phyloP scores from a whole-genome alignment of 768 basidiomycete genomes.

The Hericium erinaceus region DNA sequence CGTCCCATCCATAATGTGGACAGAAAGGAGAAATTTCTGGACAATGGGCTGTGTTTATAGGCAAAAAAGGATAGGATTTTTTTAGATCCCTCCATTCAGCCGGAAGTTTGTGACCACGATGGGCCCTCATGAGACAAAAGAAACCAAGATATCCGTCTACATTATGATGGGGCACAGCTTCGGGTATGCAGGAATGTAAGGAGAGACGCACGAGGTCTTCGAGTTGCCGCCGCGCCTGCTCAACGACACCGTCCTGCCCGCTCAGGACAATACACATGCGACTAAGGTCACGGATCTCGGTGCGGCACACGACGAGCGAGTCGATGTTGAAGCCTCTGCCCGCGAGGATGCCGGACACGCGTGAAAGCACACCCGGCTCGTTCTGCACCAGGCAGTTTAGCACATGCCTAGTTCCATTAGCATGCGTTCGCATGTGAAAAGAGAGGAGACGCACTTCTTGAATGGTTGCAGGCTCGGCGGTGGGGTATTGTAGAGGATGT shows the following conservation, averaged over 20 bases:
- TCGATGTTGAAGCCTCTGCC: conserved; percentile 98
- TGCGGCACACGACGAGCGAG: conserved; percentile 95
- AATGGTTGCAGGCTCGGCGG: conserved; percentile 86
- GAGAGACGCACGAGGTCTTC: conserved; percentile 77
- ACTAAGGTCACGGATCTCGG: conserved; percentile 93
- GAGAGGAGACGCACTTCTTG: conserved; percentile 60
- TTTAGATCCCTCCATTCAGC: too few relatives aligned
- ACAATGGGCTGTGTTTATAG: too few relatives aligned
- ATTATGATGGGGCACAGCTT: too few relatives aligned
- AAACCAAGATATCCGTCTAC: too few relatives aligned
- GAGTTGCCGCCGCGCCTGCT: conserved; percentile 91
- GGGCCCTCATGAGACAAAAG: too few relatives aligned
- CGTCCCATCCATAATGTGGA: too few relatives aligned
- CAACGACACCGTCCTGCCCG: conserved; percentile 96
- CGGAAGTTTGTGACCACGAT: too few relatives aligned
- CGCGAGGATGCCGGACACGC: conserved; percentile 95
- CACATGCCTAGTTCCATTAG: conserved; percentile 54
- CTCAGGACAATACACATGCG: conserved; percentile 97
- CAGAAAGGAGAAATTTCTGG: too few relatives aligned
- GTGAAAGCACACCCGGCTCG: conserved; percentile 97
- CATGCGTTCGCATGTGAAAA: conserved; percentile 9
- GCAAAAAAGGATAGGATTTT: too few relatives aligned
- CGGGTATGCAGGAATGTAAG: too few relatives aligned
- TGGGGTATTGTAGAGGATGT: conserved; percentile 94
- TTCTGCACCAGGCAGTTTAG: conserved; percentile 98